Base-by-base conservation (phyloP, 2,329 filamentous ascomycete species). In the Colletotrichum sp. region DNA sequence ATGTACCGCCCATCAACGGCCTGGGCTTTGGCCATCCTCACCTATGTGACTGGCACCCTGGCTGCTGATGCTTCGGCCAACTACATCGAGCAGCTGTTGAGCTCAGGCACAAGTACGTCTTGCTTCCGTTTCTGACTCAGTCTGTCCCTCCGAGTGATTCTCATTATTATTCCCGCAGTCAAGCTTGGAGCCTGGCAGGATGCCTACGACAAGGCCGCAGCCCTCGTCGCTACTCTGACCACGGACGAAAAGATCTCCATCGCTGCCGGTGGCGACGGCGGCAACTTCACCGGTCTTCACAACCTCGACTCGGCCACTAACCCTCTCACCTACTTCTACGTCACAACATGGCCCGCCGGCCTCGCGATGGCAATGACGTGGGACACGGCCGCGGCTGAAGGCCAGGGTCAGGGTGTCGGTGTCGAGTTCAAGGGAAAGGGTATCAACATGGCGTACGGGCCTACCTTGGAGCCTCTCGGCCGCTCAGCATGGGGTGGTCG, bases 351-450 rank as follows among this genome's bases (percentile, higher is more conserved):
- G 77, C 91, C 94, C 1, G 91, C 93, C 2, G 94, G 93, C 65
- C 87, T 95, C 75, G 94, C 93, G 69, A 89, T 93, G 15, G 94
- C 93, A 8, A 93, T 94, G 2, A 94, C 94, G 2, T 96, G 93
- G 91, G 93, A 94, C 81, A 90, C 91, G 64, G 85, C 89, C 19
- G 87, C 95, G 44, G 92, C 94, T 67, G 92, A 93, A 79, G 87
- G 88, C 39, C 90, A 94, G 66, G 95, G 93, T 36, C 86, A 90
- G 68, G 93, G 93, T 64, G 71, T 77, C 22, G 80, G 79, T 64
- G 75, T 67, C 3, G 80, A 78, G 67, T 80, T 75, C 72, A 80
- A 75, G 59, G 80, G 77, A 0, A 81, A 81, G 68, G 79, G 80
- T 4, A 72, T 81, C 63, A 80, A 81, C 63, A 68, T 82, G 22